Evolutionary conservation across 202 grass and related monocot species (phyloP).

Genomic region (Panicum hallii): DNA sequence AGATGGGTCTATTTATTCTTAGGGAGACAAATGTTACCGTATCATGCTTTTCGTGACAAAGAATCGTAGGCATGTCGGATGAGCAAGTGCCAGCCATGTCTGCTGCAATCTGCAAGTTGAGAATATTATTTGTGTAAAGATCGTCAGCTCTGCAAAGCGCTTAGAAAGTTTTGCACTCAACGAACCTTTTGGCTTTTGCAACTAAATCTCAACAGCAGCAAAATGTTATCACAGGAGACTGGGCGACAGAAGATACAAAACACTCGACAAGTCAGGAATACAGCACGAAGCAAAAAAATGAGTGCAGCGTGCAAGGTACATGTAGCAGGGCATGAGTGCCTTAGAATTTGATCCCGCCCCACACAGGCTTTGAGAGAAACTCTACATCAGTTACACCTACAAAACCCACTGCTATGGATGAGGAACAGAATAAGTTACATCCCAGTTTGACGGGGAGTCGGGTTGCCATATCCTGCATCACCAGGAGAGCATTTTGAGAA

Average conservation of each 20-base stretch:
- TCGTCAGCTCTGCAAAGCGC: not conserved
- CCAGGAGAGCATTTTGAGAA: not conserved
- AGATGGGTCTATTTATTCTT: not conserved
- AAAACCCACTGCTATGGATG: slow-evolving; percentile 17
- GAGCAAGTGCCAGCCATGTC: not conserved
- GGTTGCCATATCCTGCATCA: not conserved
- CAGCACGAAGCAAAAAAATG: not conserved
- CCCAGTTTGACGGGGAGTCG: not conserved
- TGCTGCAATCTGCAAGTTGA: not conserved
- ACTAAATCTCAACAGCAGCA: not conserved
- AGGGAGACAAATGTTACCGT: not conserved
- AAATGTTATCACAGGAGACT: not conserved
- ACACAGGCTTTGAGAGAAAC: not conserved
- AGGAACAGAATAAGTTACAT: slow-evolving; percentile 13
- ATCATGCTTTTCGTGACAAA: not conserved
- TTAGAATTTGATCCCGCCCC: not conserved
- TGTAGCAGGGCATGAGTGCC: not conserved
- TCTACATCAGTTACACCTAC: slow-evolving; percentile 43
- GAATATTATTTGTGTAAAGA: not conserved
- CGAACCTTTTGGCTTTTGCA: not conserved
- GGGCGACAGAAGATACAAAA: not conserved
- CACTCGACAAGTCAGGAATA: slow-evolving; percentile 27
- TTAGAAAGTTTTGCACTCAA: slow-evolving; percentile 11
- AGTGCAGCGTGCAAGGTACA: not conserved
- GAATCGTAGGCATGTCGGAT: not conserved